Evolutionary conservation across 768 basidiomycete species (phyloP).

Genomic region (Melanogaster broomeanus): DNA sequence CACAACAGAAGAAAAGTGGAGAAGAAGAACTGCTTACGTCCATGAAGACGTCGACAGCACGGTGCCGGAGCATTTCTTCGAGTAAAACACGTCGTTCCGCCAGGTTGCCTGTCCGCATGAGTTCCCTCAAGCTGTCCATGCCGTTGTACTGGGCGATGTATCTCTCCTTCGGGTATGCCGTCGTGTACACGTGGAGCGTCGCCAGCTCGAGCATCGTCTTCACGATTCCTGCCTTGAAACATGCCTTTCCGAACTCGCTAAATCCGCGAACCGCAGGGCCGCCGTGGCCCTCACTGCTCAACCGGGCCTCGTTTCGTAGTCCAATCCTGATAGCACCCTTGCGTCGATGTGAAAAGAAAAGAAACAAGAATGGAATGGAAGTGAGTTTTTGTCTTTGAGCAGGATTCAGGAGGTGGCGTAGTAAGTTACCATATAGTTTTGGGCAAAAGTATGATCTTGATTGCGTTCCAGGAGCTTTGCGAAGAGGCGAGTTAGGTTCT

Average conservation of each 20-base stretch:
- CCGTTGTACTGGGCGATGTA: slow-evolving; percentile 25
- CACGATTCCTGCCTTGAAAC: slow-evolving; percentile 28
- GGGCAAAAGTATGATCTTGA: slow-evolving; percentile 21
- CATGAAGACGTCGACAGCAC: slow-evolving; percentile 21
- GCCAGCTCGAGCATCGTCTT: slow-evolving; percentile 26
- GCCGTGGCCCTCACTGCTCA: no score
- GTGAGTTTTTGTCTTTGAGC: neutral
- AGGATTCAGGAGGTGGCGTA: neutral
- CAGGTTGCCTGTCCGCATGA: slow-evolving; percentile 21
- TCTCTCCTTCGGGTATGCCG: slow-evolving; percentile 7
- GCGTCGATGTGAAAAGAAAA: neutral
- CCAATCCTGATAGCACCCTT: slow-evolving; percentile 16
- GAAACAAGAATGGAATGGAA: no score
- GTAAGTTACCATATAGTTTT: slow-evolving; percentile 17
- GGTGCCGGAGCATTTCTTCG: slow-evolving; percentile 24
- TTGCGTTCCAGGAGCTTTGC: slow-evolving; percentile 21
- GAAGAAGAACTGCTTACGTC: slow-evolving; percentile 15
- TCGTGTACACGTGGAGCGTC: slow-evolving; percentile 11
- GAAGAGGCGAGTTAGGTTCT: slow-evolving; percentile 22
- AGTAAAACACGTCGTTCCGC: slow-evolving; percentile 21
- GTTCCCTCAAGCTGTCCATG: slow-evolving; percentile 15
- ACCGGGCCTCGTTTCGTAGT: neutral
- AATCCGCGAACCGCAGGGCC: neutral
- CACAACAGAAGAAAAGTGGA: neutral
- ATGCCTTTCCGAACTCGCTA: slow-evolving; percentile 22